These are phyloP conservation scores for Acanthamoeba castellanii DNA, from an alignment of 208 protist genomes.

Conservation along the genomic window DNA sequence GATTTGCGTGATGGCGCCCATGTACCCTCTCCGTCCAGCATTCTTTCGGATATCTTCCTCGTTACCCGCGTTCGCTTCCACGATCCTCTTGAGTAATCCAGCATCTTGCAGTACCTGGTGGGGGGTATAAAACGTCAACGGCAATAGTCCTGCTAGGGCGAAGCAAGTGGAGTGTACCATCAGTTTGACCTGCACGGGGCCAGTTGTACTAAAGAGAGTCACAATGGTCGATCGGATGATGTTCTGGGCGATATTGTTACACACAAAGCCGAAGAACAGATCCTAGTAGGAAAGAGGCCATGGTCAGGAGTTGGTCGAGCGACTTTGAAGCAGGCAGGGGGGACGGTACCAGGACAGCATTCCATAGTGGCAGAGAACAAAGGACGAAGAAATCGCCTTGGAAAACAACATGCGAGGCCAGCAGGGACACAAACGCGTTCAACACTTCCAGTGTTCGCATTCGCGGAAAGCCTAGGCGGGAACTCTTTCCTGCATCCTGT, in stretches of 20 bases:
- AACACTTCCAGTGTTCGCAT: slow-evolving; percentile 45
- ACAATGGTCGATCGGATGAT: slow-evolving; percentile 11
- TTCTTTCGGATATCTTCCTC: not conserved
- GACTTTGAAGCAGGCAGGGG: not conserved
- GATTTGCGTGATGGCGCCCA: slow-evolving; percentile 48
- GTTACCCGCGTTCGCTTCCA: slow-evolving; percentile 32
- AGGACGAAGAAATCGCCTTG: not conserved
- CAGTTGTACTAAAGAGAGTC: not conserved
- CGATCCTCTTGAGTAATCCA: not conserved
- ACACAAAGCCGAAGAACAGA: slow-evolving; percentile 28
- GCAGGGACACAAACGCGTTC: slow-evolving; percentile 23
- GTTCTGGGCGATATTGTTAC: slow-evolving; percentile 39
- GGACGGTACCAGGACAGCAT: not conserved
- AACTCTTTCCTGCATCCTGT: not conserved
- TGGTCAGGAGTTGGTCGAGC: too few relatives aligned
- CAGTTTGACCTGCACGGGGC: not conserved
- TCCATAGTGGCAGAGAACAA: not conserved
- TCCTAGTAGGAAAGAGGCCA: not conserved
- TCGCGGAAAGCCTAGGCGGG: slow-evolving; percentile 33
- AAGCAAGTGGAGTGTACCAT: not conserved
- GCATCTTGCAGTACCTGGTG: slow-evolving; percentile 19
- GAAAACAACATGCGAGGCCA: not conserved
- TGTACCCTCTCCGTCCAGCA: not conserved
- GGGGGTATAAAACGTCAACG: too few relatives aligned
- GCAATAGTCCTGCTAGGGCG: not conserved